Conservation (phyloP, 768 basidiomycete genomes). For the Cubamyces sp. region DNA sequence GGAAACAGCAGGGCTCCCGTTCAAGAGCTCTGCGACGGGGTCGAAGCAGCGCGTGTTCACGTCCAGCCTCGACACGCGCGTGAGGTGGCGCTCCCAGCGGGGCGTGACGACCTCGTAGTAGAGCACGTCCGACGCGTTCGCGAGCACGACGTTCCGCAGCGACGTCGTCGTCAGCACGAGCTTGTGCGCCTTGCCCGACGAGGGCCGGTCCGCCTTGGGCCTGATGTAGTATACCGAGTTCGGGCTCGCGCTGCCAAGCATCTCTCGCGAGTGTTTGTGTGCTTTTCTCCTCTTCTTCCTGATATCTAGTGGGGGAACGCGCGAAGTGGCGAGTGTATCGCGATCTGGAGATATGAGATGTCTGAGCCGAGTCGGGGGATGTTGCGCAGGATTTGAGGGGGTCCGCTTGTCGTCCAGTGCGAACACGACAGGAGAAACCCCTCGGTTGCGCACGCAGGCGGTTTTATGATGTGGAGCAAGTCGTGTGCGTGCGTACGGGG, state of each 20-base stretch:
- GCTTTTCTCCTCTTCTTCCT: too few species aligned
- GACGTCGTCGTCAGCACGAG: constrained; percentile 44
- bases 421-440: neutral
- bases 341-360: neutral
- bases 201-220: neutral
- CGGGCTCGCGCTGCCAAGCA: neutral
- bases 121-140: constrained; percentile 42
- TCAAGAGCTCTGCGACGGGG: constrained; percentile 38
- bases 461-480: constrained; percentile 10
- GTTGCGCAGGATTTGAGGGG: neutral
- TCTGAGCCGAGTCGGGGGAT: neutral
- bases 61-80: constrained; percentile 41
- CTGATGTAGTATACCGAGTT: constrained; percentile 23
- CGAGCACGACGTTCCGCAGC: constrained; percentile 42
- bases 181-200: constrained; percentile 22
- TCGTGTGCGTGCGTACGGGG: constrained; percentile 7
- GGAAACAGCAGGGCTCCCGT: constrained; percentile 24
- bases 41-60: constrained; percentile 35
- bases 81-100: constrained; percentile 40
- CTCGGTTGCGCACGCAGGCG: neutral
- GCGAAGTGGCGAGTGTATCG: neutral
- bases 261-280: neutral
- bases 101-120: constrained; percentile 48
- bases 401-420: neutral
- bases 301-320: too few species aligned